A percentile compares a stretch with the other conserved stretches of the same genome.
Conservation (phyloP, 352 stramenopile species). For the Pythium grandisporangium region DNA sequence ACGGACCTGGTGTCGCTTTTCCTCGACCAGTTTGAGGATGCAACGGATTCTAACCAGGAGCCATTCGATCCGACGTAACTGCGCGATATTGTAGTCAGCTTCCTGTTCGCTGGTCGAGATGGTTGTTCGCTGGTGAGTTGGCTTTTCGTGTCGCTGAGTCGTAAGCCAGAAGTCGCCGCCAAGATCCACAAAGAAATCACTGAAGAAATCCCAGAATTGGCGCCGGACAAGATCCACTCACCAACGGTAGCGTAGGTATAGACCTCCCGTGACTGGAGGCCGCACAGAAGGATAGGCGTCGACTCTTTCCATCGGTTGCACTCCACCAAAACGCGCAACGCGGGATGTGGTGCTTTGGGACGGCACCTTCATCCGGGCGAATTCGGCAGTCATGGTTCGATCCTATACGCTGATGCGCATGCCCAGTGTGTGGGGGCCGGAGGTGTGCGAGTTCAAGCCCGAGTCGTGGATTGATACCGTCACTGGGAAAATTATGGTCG, state of each 20-base stretch:
- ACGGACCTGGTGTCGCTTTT: constrained; percentile 15
- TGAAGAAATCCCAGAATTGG: constrained; percentile 11
- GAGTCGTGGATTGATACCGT: constrained; percentile 18
- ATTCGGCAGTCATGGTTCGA: constrained; percentile 9
- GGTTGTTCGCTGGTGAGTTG: constrained; percentile 71
- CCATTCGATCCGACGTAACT: constrained; percentile 22
- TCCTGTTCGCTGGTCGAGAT: constrained; percentile 79
- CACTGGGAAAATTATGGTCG: constrained; percentile 2
- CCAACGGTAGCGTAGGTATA: constrained; percentile 33
- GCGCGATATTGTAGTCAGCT: constrained; percentile 74
- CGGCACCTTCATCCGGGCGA: constrained; percentile 11
- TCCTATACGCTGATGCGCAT: constrained; percentile 19
- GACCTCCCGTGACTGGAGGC: constrained; percentile 38
- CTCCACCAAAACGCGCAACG: constrained; percentile 10
- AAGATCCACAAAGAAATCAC: constrained; percentile 38
- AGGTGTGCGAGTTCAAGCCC: constrained; percentile 21
- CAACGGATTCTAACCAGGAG: not conserved
- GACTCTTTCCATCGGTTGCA: constrained; percentile 28
- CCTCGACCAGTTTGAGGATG: constrained; percentile 7
- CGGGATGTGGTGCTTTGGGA: not conserved
- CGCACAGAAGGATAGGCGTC: constrained; percentile 26
- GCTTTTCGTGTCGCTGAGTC: constrained; percentile 55
- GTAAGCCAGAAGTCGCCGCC: constrained; percentile 28
- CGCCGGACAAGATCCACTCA: not conserved
- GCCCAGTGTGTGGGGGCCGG: constrained; percentile 18